phyloP scores from a whole-genome alignment of 768 basidiomycete genomes.

The Pleurotus platypus region DNA sequence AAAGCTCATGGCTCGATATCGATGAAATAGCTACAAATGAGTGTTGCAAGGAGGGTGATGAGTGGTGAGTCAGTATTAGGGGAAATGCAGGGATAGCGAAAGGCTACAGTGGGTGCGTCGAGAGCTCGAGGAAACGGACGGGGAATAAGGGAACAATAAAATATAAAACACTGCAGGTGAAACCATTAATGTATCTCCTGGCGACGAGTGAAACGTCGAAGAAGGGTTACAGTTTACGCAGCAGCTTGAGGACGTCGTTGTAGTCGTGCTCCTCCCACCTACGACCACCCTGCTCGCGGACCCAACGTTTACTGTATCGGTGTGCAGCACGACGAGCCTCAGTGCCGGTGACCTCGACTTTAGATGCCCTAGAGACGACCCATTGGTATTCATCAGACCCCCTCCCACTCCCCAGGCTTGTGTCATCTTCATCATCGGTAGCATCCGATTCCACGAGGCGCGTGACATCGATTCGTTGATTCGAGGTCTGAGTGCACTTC shows the following conservation, averaged over 20 bases:
- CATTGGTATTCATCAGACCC: slow-evolving; percentile 1
- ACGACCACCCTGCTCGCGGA: slow-evolving; percentile 32
- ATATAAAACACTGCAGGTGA: background rate
- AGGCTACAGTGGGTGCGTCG: background rate
- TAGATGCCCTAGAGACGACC: slow-evolving; percentile 3
- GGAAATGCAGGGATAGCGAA: background rate
- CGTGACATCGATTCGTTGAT: background rate
- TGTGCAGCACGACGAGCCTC: slow-evolving; percentile 8
- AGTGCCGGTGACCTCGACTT: background rate
- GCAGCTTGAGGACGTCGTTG: slow-evolving; percentile 25
- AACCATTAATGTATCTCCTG: background rate
- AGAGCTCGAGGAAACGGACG: background rate
- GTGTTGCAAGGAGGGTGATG: background rate
- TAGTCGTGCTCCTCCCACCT: slow-evolving; percentile 34
- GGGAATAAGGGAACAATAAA: background rate
- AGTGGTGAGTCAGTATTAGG: too few relatives aligned
- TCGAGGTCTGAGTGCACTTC: background rate
- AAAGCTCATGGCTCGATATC: background rate
- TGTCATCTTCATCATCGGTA: background rate
- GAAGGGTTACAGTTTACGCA: slow-evolving; percentile 26
- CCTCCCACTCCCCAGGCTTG: background rate
- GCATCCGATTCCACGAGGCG: slow-evolving; percentile 5
- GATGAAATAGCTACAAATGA: background rate
- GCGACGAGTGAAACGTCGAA: slow-evolving; percentile 4
- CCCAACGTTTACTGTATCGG: slow-evolving; percentile 31